phyloP scores from a whole-genome alignment of 1,139 yeast species.

The Candida frijolesensis region DNA sequence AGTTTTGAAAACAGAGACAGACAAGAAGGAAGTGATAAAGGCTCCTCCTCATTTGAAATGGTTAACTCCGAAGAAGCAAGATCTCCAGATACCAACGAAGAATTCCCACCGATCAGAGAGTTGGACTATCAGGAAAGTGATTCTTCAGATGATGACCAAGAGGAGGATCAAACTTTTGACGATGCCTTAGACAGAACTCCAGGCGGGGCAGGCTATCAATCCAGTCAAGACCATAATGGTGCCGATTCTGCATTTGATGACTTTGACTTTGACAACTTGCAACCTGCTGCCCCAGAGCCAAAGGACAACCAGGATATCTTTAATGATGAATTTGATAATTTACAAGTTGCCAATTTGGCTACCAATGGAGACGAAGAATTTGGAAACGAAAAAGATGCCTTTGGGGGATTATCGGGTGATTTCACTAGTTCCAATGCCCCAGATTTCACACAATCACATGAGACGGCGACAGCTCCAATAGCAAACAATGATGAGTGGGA shows the following conservation, averaged over 20 bases:
- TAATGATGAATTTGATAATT: constrained; percentile 40
- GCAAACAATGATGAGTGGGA: constrained; percentile 83
- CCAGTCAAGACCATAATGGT: constrained; percentile 8
- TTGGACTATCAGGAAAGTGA: constrained; percentile 60
- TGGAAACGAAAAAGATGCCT: constrained; percentile 19
- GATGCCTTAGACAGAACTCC: constrained; percentile 35
- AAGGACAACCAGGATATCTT: constrained; percentile 30
- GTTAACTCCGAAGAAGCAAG: constrained; percentile 53
- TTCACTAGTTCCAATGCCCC: constrained; percentile 43
- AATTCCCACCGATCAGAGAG: constrained; percentile 75
- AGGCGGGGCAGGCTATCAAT: constrained; percentile 6
- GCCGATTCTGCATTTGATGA: constrained; percentile 22
- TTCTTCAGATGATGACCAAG: constrained; percentile 39
- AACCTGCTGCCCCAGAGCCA: constrained; percentile 38
- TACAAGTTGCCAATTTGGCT: constrained; percentile 48
- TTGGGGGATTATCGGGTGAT: constrained; percentile 35
- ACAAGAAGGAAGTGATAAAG: constrained; percentile 40
- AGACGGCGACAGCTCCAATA: constrained; percentile 16
- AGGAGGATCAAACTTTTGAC: constrained; percentile 36
- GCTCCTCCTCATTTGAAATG: constrained; percentile 53
- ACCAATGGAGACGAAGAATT: constrained; percentile 28
- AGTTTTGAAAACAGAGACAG: constrained; percentile 14
- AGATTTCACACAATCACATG: constrained; percentile 23
- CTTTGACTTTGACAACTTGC: constrained; percentile 43
- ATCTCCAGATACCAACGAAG: constrained; percentile 26